Conservation (phyloP, 1,139 yeast species). For the Debaryomyces udenii region DNA sequence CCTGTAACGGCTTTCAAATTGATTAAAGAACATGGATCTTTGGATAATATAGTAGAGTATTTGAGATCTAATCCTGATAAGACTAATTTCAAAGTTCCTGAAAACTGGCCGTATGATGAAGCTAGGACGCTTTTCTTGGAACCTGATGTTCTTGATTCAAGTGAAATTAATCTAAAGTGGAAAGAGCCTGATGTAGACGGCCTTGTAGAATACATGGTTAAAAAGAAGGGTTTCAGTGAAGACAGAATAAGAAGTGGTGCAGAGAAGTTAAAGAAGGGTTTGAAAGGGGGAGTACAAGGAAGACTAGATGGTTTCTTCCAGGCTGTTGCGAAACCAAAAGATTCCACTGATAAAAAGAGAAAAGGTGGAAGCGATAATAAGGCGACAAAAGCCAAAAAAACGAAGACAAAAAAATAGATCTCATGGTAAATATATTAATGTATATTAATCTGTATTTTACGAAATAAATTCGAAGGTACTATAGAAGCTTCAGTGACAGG, state of each 20-base stretch:
- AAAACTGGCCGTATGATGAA: constrained; percentile 90
- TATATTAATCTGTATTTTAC: constrained; percentile 5
- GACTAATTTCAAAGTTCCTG: constrained; percentile 82
- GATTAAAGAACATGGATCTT: constrained; percentile 79
- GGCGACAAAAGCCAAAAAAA: constrained; percentile 22
- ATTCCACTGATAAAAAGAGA: constrained; percentile 24
- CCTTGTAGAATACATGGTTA: constrained; percentile 69
- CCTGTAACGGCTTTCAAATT: constrained; percentile 91
- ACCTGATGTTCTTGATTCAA: constrained; percentile 74
- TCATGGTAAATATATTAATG: neutral
- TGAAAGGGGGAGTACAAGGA: constrained; percentile 87
- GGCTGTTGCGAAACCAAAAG: constrained; percentile 56
- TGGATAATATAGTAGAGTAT: constrained; percentile 74
- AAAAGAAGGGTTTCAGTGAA: constrained; percentile 84
- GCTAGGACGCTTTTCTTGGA: constrained; percentile 80
- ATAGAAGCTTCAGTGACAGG: no score
- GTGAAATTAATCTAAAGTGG: constrained; percentile 74
- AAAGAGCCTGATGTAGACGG: constrained; percentile 78
- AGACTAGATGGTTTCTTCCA: constrained; percentile 90
- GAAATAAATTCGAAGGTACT: no score
- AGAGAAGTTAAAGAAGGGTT: constrained; percentile 78
- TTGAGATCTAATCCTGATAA: constrained; percentile 62
- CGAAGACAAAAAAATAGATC: constrained; percentile 19
- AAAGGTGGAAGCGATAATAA: constrained; percentile 25
- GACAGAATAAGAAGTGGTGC: constrained; percentile 90